Percentiles rank a stretch among this genome's conserved stretches.
Evolutionary conservation across 169 alveolate species (phyloP).

Genomic region (Plasmodium gaboni): DNA sequence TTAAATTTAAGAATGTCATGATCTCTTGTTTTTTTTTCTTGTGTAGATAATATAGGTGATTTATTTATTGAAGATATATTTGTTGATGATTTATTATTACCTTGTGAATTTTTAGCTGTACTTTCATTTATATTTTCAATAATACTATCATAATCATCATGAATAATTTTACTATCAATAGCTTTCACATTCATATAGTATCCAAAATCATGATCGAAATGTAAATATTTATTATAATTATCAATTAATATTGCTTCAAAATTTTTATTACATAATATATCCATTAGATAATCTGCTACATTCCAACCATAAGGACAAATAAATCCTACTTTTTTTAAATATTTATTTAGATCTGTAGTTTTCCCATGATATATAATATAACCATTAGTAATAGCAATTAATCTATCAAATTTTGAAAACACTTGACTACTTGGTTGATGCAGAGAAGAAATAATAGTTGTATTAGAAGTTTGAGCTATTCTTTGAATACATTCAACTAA

Average conservation of each 20-base stretch:
- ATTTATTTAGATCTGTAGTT: conserved; percentile 74
- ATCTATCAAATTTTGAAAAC: conserved; percentile 82
- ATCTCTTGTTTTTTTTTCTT: conserved; percentile 29
- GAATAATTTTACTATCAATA: conserved; percentile 32
- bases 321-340: conserved; percentile 61
- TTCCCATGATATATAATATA: conserved; percentile 85
- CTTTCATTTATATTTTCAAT: neutral
- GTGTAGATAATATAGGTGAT: neutral
- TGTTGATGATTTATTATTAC: neutral
- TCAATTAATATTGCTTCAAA: conserved; percentile 36
- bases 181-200: conserved; percentile 31
- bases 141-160: conserved; percentile 36
- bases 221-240: conserved; percentile 48
- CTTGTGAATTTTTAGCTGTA: neutral
- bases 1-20: conserved; percentile 20
- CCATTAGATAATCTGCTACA: conserved; percentile 80
- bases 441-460: conserved; percentile 82
- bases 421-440: conserved; percentile 87
- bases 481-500: conserved; percentile 76
- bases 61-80: neutral
- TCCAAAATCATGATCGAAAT: conserved; percentile 11
- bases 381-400: conserved; percentile 85
- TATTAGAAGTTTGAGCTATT: conserved; percentile 61
- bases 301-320: conserved; percentile 80
- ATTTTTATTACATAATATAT: conserved; percentile 40